A percentile compares a stretch with the other conserved stretches of the same genome.
Evolutionary conservation across 1,284 basidiomycete genomes (phyloP).

Genomic region (Erythrobasidium hasegawianum): DNA sequence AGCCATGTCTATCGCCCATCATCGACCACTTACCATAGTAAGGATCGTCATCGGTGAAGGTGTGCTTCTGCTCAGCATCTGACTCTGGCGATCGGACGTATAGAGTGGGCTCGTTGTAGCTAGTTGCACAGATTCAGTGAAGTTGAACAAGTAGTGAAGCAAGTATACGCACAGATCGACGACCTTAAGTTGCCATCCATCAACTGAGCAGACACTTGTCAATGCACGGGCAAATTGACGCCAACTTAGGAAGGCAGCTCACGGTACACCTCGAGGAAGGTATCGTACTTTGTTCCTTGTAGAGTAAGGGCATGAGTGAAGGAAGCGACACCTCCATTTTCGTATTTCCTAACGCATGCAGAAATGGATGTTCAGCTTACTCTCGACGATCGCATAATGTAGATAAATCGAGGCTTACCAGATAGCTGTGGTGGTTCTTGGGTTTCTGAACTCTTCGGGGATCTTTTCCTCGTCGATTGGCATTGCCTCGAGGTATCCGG

Average conservation of each 20-base stretch:
- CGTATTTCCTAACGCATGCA: slow-evolving; percentile 69
- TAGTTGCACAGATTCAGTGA: too few relatives aligned
- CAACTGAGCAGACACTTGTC: slow-evolving; percentile 58
- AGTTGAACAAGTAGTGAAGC: too few relatives aligned
- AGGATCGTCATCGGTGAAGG: slow-evolving; percentile 57
- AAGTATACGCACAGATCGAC: slow-evolving; percentile 61
- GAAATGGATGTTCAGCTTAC: slow-evolving; percentile 36
- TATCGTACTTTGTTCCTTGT: slow-evolving; percentile 80
- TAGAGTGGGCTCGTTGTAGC: slow-evolving; percentile 64
- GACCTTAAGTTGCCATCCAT: slow-evolving; percentile 73
- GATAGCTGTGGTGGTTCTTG: slow-evolving; percentile 50
- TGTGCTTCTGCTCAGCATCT: slow-evolving; percentile 66
- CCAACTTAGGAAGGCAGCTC: not conserved
- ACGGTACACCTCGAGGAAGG: slow-evolving; percentile 64
- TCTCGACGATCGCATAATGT: too few relatives aligned
- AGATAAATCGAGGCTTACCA: slow-evolving; percentile 45
- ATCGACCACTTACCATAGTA: slow-evolving; percentile 54
- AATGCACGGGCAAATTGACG: not conserved
- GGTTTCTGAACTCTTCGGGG: slow-evolving; percentile 64
- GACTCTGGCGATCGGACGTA: slow-evolving; percentile 78
- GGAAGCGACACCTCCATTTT: slow-evolving; percentile 81
- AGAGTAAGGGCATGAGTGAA: slow-evolving; percentile 83
- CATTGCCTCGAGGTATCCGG: slow-evolving; percentile 78
- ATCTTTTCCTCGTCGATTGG: slow-evolving; percentile 75
- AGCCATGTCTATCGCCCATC: too few relatives aligned